Evolutionary conservation across 495 filamentous ascomycete genomes (phyloP).

Genomic region (Staphylotrichum tortipilum): DNA sequence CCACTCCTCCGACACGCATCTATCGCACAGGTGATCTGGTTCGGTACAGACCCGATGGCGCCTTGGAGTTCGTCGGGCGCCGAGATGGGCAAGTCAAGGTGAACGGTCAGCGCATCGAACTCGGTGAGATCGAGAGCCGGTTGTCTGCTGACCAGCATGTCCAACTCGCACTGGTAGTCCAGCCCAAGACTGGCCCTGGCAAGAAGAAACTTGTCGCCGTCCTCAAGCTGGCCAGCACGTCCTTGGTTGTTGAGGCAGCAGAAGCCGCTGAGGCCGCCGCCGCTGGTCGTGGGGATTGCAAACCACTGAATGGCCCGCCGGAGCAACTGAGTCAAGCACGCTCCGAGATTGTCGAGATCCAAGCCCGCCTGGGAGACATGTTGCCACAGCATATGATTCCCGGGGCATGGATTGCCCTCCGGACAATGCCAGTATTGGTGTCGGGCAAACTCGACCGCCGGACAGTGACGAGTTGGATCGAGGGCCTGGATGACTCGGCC

Average conservation of each 20-base stretch:
- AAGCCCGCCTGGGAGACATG: conserved; percentile 5
- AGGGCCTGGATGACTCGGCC: conserved; percentile 5
- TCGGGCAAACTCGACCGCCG: conserved; percentile 51
- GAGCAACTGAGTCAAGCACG: conserved; percentile 8
- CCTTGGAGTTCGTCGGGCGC: conserved; percentile 39
- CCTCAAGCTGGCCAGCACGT: conserved; percentile 7
- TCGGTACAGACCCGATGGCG: conserved; percentile 44
- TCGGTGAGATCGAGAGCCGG: conserved; percentile 47
- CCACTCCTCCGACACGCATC: conserved; percentile 16
- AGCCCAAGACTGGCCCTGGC: conserved; percentile 16
- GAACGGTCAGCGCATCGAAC: conserved; percentile 31
- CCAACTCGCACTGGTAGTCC: conserved; percentile 9
- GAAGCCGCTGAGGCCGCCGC: conserved; percentile 13
- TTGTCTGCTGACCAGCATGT: conserved; percentile 16
- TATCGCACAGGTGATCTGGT: conserved; percentile 56
- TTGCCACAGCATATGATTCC: conserved; percentile 48
- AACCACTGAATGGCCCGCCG: conserved; percentile 4
- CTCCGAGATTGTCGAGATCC: conserved; percentile 7
- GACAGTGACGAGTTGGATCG: conserved; percentile 12
- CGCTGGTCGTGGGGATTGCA: neutral
- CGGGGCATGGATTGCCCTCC: conserved; percentile 44
- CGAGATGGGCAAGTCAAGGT: conserved; percentile 30
- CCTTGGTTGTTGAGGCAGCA: conserved; percentile 21
- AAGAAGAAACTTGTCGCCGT: conserved; percentile 15
- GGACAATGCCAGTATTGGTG: conserved; percentile 39